Base-by-base conservation (phyloP, 805 yeast species). In the Priceomyces castillae region DNA sequence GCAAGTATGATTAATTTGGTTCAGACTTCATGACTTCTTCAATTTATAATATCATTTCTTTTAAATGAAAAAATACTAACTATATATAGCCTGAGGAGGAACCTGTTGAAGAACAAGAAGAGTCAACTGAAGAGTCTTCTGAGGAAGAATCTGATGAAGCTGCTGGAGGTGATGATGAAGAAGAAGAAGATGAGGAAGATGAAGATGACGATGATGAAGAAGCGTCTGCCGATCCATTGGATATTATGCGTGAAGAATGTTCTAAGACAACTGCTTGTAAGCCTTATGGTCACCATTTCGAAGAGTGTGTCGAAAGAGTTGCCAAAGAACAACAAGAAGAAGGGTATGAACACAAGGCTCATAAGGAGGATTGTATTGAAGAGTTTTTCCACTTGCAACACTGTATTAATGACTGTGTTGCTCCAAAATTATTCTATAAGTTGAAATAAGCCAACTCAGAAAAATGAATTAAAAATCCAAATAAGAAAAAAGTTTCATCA, bases 321-420 rank as follows among this genome's bases (percentile, higher is more conserved):
- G 82, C 94, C 52, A 80, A 83, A 66, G 95, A 82, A 57, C 78
- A 76, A 75, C 88, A 90, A 73, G 90, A 87, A 62, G 85, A 79
- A 54, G 95, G 75, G 56, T 90, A 92, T 65, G 96, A 71, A 22
- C 83, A 85, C 46, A 79, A 78, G 58, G 82, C 76, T 9, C 77
- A 88, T 77, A 92, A 92, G 73, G 99, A 92, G 76, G 97, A 92
- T 73, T 92, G 99, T 78, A 85, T 92, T 49, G 98, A 92, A 73
- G 99, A 92, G 73, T 92, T 86, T 58, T 92, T 92, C 89, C 98
- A 94, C 73, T 77, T 90, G 66, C 89, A 89, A 69, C 97, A 92
- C 71, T 88, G 95, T 75, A 57, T 90, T 59, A 89, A 88, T 71
- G 94, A 87, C 65, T 82, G 95, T 75, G 89, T 84, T 65, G 89